Evolutionary conservation across 2,329 filamentous ascomycete genomes (phyloP).

Genomic region (Macrophomina tecta): DNA sequence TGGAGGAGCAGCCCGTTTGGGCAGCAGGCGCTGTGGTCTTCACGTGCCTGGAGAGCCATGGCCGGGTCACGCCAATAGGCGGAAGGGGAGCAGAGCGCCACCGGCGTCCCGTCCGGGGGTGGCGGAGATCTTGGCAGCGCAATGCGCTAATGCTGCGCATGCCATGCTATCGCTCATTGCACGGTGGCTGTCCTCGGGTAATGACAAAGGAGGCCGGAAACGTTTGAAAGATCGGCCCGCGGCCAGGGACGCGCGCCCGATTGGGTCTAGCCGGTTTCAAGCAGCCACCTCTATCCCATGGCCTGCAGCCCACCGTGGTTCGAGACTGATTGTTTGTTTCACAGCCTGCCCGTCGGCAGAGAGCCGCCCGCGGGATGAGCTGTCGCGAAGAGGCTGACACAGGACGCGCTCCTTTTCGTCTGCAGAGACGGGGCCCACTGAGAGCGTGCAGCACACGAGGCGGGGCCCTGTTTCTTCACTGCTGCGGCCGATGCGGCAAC

Average conservation of each 20-base stretch:
- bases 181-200: constrained; percentile 15
- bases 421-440: not conserved
- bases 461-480: not conserved
- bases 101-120: constrained; percentile 17
- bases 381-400: not conserved
- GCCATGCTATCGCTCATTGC: constrained; percentile 13
- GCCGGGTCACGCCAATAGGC: not conserved
- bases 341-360: not conserved
- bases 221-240: constrained; percentile 21
- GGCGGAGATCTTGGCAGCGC: constrained; percentile 11
- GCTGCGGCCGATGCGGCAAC: not conserved
- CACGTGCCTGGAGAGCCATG: constrained; percentile 3
- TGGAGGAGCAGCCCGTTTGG: not conserved
- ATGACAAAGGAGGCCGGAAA: constrained; percentile 13
- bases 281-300: not conserved
- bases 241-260: not conserved
- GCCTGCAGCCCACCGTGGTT: constrained; percentile 20
- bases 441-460: not conserved
- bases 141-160: constrained; percentile 4
- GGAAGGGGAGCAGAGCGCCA: constrained; percentile 1
- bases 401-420: not conserved
- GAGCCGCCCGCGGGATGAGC: not conserved
- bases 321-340: constrained; percentile 22
- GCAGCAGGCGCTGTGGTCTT: constrained; percentile 3
- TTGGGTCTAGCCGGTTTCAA: constrained; percentile 21